Conservation (phyloP, 306 rosid species). For the Hippophae tibetana region DNA sequence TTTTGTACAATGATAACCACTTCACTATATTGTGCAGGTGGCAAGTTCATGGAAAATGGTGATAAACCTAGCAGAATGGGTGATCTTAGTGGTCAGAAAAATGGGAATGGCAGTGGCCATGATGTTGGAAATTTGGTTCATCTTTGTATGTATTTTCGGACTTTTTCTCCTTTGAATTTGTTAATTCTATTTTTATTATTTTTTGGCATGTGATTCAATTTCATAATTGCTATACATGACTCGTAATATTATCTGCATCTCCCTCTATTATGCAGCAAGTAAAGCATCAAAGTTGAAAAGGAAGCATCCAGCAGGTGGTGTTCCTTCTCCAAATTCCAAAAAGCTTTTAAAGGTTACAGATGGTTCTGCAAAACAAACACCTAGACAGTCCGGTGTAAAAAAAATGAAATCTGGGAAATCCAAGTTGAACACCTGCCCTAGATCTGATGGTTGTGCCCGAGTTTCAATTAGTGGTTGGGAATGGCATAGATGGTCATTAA, state of each 20-base stretch:
- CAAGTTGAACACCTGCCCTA: conserved; percentile 46
- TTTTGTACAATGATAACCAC: conserved; percentile 8
- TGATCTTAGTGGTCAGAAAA: conserved; percentile 25
- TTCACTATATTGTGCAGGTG: conserved; percentile 24
- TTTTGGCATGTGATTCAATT: background rate
- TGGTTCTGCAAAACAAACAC: conserved; percentile 31
- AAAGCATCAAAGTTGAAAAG: conserved; percentile 54
- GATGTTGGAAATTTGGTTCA: conserved; percentile 27
- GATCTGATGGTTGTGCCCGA: conserved; percentile 82
- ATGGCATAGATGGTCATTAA: conserved; percentile 86
- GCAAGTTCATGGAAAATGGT: conserved; percentile 14
- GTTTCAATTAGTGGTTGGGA: conserved; percentile 84
- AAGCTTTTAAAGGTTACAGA: conserved; percentile 48
- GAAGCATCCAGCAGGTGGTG: conserved; percentile 35
- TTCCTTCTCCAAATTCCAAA: conserved; percentile 26
- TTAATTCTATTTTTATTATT: background rate
- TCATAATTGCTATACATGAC: conserved; percentile 13
- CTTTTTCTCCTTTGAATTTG: conserved; percentile 6
- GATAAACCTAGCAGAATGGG: conserved; percentile 24
- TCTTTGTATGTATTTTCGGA: conserved; percentile 21
- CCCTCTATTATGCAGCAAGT: conserved; percentile 34
- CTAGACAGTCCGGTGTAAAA: conserved; percentile 28
- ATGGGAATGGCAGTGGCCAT: conserved; percentile 19
- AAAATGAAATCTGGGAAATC: conserved; percentile 39
- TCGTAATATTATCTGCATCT: conserved; percentile 9